Evolutionary conservation across 2,329 filamentous ascomycete species (phyloP).

Genomic region (Colletotrichum australisinense): DNA sequence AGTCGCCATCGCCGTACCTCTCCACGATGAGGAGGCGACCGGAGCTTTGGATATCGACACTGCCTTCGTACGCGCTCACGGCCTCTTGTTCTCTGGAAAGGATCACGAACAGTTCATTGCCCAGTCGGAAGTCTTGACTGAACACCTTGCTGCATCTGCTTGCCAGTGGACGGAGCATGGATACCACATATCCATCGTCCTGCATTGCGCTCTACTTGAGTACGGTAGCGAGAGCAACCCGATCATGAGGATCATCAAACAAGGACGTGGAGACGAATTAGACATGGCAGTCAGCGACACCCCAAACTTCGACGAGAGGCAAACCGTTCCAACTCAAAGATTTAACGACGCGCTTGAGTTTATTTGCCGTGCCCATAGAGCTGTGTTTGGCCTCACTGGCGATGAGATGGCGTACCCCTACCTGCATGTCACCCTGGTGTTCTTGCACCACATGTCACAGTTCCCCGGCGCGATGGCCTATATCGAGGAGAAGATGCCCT

Average conservation of each 20-base stretch:
- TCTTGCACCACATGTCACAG: slow-evolving; percentile 60
- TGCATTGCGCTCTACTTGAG: slow-evolving; percentile 62
- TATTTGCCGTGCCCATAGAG: slow-evolving; percentile 54
- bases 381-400: slow-evolving; percentile 62
- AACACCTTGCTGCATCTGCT: slow-evolving; percentile 60
- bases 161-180: slow-evolving; percentile 63
- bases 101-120: neutral
- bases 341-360: slow-evolving; percentile 50
- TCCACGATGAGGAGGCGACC: no score
- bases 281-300: neutral
- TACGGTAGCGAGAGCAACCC: slow-evolving; percentile 54
- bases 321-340: neutral
- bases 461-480: slow-evolving; percentile 54
- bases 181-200: slow-evolving; percentile 68
- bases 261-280: neutral
- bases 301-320: neutral
- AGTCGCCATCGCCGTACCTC: no score
- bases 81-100: slow-evolving; percentile 3
- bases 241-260: slow-evolving; percentile 1
- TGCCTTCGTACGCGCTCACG: slow-evolving; percentile 9
- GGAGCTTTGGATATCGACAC: neutral
- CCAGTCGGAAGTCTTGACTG: slow-evolving; percentile 53
- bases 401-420: slow-evolving; percentile 72
- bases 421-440: slow-evolving; percentile 71
- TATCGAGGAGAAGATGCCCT: slow-evolving; percentile 60